These are phyloP conservation scores for Ascochyta pisi DNA, from an alignment of 2,329 filamentous ascomycete species.

Conservation along the genomic window DNA sequence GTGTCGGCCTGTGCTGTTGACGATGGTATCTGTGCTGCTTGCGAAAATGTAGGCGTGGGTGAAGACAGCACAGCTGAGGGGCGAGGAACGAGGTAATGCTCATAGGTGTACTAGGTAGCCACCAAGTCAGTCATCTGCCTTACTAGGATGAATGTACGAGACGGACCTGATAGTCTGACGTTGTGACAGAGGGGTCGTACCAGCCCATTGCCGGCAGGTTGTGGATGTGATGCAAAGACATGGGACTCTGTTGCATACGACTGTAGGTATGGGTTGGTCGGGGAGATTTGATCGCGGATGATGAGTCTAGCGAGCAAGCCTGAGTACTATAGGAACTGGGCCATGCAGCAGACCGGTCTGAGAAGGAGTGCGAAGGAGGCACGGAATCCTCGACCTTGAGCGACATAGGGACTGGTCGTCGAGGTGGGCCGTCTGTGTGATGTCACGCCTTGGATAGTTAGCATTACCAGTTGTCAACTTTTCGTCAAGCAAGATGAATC, in stretches of 20 bases:
- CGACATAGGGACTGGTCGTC: conserved; percentile 37
- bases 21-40: conserved; percentile 30
- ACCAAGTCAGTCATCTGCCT: background rate
- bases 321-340: conserved; percentile 35
- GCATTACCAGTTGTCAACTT: conserved; percentile 14
- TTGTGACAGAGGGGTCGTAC: conserved; percentile 40
- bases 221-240: conserved; percentile 36
- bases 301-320: conserved; percentile 36
- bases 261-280: conserved; percentile 40
- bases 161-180: conserved; percentile 31
- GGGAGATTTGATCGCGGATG: conserved; percentile 43
- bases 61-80: conserved; percentile 37
- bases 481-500: conserved; percentile 6
- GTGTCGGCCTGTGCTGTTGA: conserved; percentile 28
- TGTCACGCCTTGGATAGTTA: conserved; percentile 26
- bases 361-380: conserved; percentile 45
- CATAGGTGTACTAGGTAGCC: conserved; percentile 33
- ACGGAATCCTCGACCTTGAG: conserved; percentile 44
- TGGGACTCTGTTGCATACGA: conserved; percentile 35
- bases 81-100: conserved; percentile 43
- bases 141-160: background rate
- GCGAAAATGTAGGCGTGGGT: conserved; percentile 29
- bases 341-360: conserved; percentile 37
- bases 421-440: conserved; percentile 15
- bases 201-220: conserved; percentile 36